A percentile compares a stretch with the other conserved stretches of the same genome.
Conservation (phyloP, 345 rosid species). For the Citrus medica region DNA sequence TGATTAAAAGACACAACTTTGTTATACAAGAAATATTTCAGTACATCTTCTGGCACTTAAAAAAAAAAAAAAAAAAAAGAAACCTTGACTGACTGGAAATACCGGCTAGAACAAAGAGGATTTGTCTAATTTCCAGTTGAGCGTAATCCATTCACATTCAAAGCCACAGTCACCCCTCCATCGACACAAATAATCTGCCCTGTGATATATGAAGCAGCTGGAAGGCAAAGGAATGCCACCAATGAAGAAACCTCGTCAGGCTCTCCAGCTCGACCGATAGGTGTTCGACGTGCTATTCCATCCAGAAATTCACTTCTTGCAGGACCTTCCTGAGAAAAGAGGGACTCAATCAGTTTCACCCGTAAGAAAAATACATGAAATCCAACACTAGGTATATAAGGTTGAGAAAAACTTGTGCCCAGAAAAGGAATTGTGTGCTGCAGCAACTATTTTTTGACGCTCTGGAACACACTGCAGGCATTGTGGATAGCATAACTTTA, state of each 20-base stretch:
- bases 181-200: conserved; percentile 45
- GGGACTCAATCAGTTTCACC: no score
- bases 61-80: not conserved
- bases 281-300: conserved; percentile 10
- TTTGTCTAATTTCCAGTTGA: not conserved
- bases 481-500: no score
- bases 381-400: not conserved
- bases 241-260: conserved; percentile 15
- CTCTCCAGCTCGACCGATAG: conserved; percentile 15
- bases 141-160: not conserved
- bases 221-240: conserved; percentile 45
- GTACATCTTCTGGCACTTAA: not conserved
- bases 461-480: not conserved
- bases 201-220: conserved; percentile 49
- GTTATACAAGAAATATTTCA: not conserved
- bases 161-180: not conserved
- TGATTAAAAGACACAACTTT: no score
- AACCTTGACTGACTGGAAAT: not conserved
- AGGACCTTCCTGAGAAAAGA: not conserved
- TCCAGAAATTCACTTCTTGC: not conserved
- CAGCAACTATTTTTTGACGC: not conserved
- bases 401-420: no score
- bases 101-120: not conserved
- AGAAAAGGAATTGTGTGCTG: not conserved
- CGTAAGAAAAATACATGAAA: not conserved